These are phyloP conservation scores for Phytophthora boehmeriae DNA, from an alignment of 352 stramenopile species.

Conservation along the genomic window DNA sequence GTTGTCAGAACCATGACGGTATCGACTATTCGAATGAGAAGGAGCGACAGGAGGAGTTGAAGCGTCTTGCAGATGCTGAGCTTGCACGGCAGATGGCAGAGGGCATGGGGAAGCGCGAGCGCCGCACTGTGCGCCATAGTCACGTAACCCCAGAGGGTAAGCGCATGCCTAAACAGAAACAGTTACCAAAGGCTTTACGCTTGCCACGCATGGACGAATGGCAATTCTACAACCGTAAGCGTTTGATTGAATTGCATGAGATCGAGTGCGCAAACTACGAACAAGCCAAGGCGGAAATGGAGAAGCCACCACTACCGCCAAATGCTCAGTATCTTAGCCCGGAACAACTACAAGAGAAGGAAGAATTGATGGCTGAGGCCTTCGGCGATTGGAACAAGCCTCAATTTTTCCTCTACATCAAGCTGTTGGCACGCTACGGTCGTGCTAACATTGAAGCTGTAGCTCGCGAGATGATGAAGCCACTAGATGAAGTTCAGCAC, in stretches of 20 bases:
- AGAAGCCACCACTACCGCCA: conserved; percentile 76
- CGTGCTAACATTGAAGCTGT: conserved; percentile 78
- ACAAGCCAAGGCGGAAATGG: conserved; percentile 70
- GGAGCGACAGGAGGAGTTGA: conserved; percentile 84
- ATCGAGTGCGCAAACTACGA: conserved; percentile 86
- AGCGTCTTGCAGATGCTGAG: conserved; percentile 83
- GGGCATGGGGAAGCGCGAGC: conserved; percentile 86
- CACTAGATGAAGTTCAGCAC: conserved; percentile 71
- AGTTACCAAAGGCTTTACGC: conserved; percentile 78
- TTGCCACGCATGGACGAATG: conserved; percentile 88
- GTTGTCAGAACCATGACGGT: conserved; percentile 95
- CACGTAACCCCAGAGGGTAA: conserved; percentile 53
- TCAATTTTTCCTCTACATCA: conserved; percentile 88
- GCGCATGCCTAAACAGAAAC: conserved; percentile 72
- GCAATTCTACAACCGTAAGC: conserved; percentile 88
- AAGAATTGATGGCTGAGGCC: conserved; percentile 85
- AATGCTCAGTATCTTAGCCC: conserved; percentile 82
- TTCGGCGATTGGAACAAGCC: conserved; percentile 90
- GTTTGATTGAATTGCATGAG: conserved; percentile 81
- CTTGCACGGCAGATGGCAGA: conserved; percentile 79
- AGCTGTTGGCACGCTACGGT: conserved; percentile 80
- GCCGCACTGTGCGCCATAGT: conserved; percentile 75
- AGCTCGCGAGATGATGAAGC: conserved; percentile 84
- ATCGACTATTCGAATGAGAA: conserved; percentile 96
- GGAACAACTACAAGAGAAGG: conserved; percentile 92